Conservation (phyloP, 75 land plant species). For the Chamaecyparis obtusa region DNA sequence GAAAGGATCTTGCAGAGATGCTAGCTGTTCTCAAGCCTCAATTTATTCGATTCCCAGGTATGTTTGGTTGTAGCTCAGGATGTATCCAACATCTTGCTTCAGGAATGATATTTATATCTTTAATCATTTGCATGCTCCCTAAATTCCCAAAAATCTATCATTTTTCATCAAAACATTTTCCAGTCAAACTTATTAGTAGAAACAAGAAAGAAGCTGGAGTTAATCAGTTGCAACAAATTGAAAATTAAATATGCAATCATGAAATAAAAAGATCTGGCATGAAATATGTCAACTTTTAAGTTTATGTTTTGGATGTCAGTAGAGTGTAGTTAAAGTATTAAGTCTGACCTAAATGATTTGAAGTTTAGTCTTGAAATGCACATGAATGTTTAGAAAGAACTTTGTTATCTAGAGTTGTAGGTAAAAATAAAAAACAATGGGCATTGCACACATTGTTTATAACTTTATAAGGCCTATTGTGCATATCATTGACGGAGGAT, state of each 20-base stretch:
- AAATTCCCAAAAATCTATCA: background rate
- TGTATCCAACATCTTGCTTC: background rate
- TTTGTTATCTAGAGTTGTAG: background rate
- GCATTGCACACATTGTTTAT: background rate
- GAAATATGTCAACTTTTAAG: too few relatives aligned
- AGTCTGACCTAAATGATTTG: background rate
- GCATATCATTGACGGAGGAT: background rate
- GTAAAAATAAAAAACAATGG: background rate
- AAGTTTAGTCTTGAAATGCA: background rate
- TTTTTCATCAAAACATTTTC: background rate
- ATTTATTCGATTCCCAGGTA: slow-evolving; percentile 88
- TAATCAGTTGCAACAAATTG: background rate
- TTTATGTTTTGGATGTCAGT: background rate
- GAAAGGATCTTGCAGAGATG: slow-evolving; percentile 59
- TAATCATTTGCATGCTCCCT: background rate
- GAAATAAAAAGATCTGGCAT: background rate
- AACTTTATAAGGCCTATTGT: background rate
- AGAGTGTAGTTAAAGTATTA: background rate
- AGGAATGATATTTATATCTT: background rate
- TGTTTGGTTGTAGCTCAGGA: background rate
- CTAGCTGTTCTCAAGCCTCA: slow-evolving; percentile 56
- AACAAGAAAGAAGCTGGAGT: background rate
- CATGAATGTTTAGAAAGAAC: background rate
- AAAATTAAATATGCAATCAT: background rate
- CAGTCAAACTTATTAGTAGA: background rate